Conservation (phyloP, 176 grass and related monocot species). For the Stipa capillata region DNA sequence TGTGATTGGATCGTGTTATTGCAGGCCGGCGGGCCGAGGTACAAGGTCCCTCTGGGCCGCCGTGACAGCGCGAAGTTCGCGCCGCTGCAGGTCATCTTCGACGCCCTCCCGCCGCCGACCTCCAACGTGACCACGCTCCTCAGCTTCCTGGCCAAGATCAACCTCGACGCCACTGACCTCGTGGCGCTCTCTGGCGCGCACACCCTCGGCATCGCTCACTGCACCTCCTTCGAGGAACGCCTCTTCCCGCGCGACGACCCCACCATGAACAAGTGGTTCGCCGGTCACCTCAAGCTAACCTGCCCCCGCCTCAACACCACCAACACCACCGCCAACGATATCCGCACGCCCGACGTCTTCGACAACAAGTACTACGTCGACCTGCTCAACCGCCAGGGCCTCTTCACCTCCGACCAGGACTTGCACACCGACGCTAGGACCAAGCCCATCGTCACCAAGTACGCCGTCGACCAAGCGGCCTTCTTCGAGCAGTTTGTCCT, state of each 20-base stretch:
- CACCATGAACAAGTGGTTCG: slow-evolving; percentile 34
- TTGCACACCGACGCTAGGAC: slow-evolving; percentile 17
- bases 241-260: slow-evolving; percentile 38
- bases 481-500: slow-evolving; percentile 31
- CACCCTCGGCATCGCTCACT: slow-evolving; percentile 55
- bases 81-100: not conserved
- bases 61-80: too few species aligned
- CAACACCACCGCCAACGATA: slow-evolving; percentile 47
- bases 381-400: slow-evolving; percentile 12
- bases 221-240: slow-evolving; percentile 19
- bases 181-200: slow-evolving; percentile 56
- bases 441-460: too few species aligned
- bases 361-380: slow-evolving; percentile 34
- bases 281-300: slow-evolving; percentile 28
- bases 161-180: slow-evolving; percentile 40
- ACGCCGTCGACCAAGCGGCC: slow-evolving; percentile 8
- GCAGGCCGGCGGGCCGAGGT: too few species aligned
- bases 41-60: too few species aligned
- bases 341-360: slow-evolving; percentile 8
- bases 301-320: not conserved
- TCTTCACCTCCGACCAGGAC: slow-evolving; percentile 52
- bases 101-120: not conserved
- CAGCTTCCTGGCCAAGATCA: not conserved
- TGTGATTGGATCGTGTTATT: too few species aligned
- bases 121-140: slow-evolving; percentile 16